Base-by-base conservation (phyloP, 1,284 basidiomycete genomes). In the Microbotryum violaceum region DNA sequence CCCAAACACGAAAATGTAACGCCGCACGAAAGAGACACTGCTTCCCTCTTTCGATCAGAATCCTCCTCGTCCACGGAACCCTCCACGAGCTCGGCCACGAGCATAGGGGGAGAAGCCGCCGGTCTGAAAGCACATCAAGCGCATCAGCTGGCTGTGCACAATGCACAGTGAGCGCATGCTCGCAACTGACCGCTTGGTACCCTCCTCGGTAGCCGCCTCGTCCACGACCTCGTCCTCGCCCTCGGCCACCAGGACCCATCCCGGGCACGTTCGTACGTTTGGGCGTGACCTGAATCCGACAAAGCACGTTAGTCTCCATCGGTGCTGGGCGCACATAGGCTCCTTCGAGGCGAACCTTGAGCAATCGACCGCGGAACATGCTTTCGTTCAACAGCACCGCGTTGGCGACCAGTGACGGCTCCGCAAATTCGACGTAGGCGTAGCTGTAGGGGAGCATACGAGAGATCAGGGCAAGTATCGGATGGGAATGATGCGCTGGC, bases 351-450 rank as follows among this genome's bases (percentile, higher is more conserved):
- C 79, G 66, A 65, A 91, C 92, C 80, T 93, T 94, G 76, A 98
- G 87, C 74, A 93, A 77, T 66, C 94, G 84, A 37, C 91, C 92
- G 57, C 89, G 84, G 82, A 99, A 97, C 71, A 94, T 78, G 37
- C 89, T 92, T 72, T 97, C 93, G 77, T 98, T 91, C 79, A 99
- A 83, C n/a, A 92, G 86, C 68, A 94, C 74, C 21, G 96, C 93
- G 67, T 92, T 89, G 70, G 91, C 88, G 60, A 98, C 88, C 68
- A 90, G 85, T 60, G 89, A 85, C n/a, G 92, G 82, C 71, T 97
- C 92, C 70, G 96, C 85, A 75, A 99, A 99, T 77, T 99, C 96
- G 57, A 99, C 92, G 78, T 99, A 99, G 56, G 94, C 94, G 78
- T 89, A 99, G 53, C 92, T 96, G 71, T 2, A 49, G n/a, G 33